Evolutionary conservation across 352 stramenopile genomes (phyloP), one percentile per base, ranked within the genome.

Genomic region (Phytophthora fragariae): DNA sequence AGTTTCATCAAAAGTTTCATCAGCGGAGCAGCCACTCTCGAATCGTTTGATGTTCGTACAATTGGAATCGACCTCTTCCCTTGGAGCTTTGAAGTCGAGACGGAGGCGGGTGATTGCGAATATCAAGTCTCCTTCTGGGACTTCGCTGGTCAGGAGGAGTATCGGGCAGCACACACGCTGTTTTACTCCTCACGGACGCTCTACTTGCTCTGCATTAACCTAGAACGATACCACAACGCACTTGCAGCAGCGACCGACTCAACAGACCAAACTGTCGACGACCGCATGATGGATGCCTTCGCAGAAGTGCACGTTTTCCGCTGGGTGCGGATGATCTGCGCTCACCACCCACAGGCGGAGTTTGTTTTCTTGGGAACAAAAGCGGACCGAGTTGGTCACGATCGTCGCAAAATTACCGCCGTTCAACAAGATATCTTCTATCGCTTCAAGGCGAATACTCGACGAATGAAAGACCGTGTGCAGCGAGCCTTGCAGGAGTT

Each of bases 1-100:
- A 81, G 73, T 37, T 60, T 84, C 46, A 75, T 81, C 50, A 76
- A 76, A 39, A 80, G 63, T 37, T 61, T 81, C n/a, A 63, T 19
- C 12, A 57, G 44, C n/a, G 61, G 65, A n/a, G 12, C 41, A 21
- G 35, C 64, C 2, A 64, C 44, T 1, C 57, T 79, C 5, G 64
- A 73, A 21, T 35, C 58, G 7, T 65, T 66, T 14, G 70, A 80
- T 39, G 46, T 71, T 19, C 77, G 73, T 2, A 84, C 77, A 2
- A 76, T 81, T 53, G 77, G 77, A 7, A 79, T 84, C 19, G 73
- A 84, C 15, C 53, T 83, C 7, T 68, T 79, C n/a, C 29, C 72
- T 2, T 81, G 68, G 35, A 19, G 60, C 3, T 83, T 83, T n/a
- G 55, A 56, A 27, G 74, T 56, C 47, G 59, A 56, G 33, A 67